Base-by-base conservation (phyloP, 306 rosid genomes). In the Urtica urens region DNA sequence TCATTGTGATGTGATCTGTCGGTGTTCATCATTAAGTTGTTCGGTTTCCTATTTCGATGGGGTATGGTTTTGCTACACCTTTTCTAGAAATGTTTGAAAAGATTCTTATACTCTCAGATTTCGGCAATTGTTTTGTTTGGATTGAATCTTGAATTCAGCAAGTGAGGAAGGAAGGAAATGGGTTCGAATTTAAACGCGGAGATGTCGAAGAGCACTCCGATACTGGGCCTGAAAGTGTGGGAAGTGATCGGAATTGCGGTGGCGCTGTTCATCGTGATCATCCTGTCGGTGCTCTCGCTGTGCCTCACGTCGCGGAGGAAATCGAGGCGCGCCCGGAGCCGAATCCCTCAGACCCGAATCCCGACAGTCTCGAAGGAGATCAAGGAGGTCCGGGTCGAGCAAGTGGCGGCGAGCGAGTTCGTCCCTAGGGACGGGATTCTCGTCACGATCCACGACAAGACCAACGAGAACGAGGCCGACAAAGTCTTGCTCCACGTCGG, bases 281-380 rank as follows among this genome's bases (percentile, higher is more conserved):
- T 84, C 58, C 95, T 88, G 13, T 70, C 73, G 25, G 48, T 72
- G 42, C 68, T 88, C 37, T 78, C 96, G 34, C 45, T 88, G 8
- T 81, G 93, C 55, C 94, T 88, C 20, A 76, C 82, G 24, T 76
- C 71, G 31, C 71, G 77, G 62, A 82, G 84, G 78, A 88, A 76
- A 48, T 81, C 90, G 21, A 70, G 76, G 60, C 78, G 68, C 66
- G 55, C 74, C n/a, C 62, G 67, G 59, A 57, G 62, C 39, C 72
- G 51, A 30, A 57, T 71, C 37, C 94, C 86, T 46, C 53, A 35
- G 15, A 78, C 70, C 66, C 93, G 74, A 68, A 88, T 84, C 77
- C 97, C 97, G 25, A 40, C 65, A 22, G 69, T 78, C n/a, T 88
- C 97, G 2, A 88, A 88, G 69, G 97, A 88, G 61, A 88, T 88